A percentile compares a stretch with the other conserved stretches of the same genome.
Evolutionary conservation across 2,329 filamentous ascomycete genomes (phyloP).

Genomic region (Colletotrichum chlorophyti): DNA sequence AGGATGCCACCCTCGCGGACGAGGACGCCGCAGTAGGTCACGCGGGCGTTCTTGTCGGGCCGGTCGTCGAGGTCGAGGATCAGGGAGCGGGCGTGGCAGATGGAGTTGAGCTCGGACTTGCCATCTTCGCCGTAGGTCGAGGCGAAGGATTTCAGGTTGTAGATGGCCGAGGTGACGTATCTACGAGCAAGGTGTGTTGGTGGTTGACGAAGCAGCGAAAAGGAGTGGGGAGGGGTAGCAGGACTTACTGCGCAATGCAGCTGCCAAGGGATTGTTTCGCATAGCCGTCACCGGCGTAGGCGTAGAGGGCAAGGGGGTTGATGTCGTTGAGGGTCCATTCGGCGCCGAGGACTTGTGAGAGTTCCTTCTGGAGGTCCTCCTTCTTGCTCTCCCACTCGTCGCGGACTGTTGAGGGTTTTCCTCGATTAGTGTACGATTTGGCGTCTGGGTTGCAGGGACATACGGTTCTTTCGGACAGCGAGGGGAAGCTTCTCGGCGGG

Average conservation of each 20-base stretch:
- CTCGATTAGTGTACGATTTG: constrained; percentile 20
- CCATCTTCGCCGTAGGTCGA: constrained; percentile 44
- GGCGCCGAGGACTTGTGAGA: constrained; percentile 53
- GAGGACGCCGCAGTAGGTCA: constrained; percentile 51
- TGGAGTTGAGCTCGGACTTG: constrained; percentile 54
- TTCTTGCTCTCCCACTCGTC: constrained; percentile 59
- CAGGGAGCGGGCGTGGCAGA: constrained; percentile 50
- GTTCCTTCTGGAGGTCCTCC: constrained; percentile 46
- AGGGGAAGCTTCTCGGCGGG: constrained; percentile 59
- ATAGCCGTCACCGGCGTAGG: constrained; percentile 51
- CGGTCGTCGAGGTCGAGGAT: constrained; percentile 53
- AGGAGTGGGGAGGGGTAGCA: neutral
- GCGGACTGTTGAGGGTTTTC: constrained; percentile 48
- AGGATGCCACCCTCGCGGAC: constrained; percentile 52
- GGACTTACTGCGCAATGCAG: constrained; percentile 49
- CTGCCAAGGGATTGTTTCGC: constrained; percentile 49
- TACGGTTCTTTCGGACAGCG: constrained; percentile 58
- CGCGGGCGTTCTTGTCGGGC: constrained; percentile 41
- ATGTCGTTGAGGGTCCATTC: constrained; percentile 56
- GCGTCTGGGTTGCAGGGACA: neutral
- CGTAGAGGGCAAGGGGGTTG: constrained; percentile 53
- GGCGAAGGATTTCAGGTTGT: constrained; percentile 47
- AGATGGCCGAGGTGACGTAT: constrained; percentile 51
- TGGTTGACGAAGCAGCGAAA: neutral
- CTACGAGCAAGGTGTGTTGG: constrained; percentile 35